Percentiles rank a stretch among this genome's conserved stretches.
phyloP scores from a whole-genome alignment of 129 eudicot genomes.

The Chrysanthemum lavandulifolium region DNA sequence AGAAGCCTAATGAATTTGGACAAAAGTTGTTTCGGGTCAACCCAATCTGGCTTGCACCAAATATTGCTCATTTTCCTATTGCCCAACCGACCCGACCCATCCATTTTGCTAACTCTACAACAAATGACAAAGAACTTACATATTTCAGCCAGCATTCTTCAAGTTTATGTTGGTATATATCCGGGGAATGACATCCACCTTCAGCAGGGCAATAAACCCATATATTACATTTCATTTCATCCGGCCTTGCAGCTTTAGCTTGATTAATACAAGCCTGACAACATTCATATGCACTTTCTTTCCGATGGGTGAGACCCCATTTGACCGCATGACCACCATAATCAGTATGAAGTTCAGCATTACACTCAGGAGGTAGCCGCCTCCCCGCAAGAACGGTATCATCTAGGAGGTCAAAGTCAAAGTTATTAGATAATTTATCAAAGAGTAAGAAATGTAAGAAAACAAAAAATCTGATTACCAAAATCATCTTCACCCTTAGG shows the following conservation, averaged over 20 bases:
- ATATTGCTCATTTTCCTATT: too few species aligned
- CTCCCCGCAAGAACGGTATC: conserved; percentile 55
- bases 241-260: conserved; percentile 62
- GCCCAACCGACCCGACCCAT: too few species aligned
- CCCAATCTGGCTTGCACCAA: too few species aligned
- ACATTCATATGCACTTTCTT: conserved; percentile 92
- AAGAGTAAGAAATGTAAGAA: not conserved
- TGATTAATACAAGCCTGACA: conserved; percentile 93
- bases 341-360: conserved; percentile 81
- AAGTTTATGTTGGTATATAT: conserved; percentile 78
- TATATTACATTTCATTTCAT: conserved; percentile 74
- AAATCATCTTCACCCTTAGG: conserved; percentile 79
- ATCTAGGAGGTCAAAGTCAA: conserved; percentile 33
- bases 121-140: conserved; percentile 42
- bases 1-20: too few species aligned
- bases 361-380: conserved; percentile 82
- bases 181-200: conserved; percentile 88
- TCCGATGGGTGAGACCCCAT: conserved; percentile 93
- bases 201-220: conserved; percentile 97
- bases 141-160: conserved; percentile 98
- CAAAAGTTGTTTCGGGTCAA: too few species aligned
- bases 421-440: not conserved
- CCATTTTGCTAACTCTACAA: too few species aligned
- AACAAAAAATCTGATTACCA: conserved; percentile 45
- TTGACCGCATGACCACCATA: conserved; percentile 85